Conservation (phyloP, 1,284 basidiomycete species). For the Rhodotorula glutinis region DNA sequence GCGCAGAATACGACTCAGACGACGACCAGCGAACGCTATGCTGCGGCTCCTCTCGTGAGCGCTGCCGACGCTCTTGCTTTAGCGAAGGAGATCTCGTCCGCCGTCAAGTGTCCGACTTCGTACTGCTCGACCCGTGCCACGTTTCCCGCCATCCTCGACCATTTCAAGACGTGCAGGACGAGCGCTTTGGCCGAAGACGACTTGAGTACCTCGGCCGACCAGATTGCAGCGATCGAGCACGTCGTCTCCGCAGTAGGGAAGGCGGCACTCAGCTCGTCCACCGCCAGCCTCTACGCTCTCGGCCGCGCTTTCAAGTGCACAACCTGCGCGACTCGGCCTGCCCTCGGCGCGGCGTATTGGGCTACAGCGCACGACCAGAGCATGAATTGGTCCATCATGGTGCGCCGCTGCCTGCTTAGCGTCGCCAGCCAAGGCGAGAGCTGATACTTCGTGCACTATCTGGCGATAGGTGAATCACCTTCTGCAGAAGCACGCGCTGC, state of each 20-base stretch:
- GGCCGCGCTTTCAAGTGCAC: conserved; percentile 18
- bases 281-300: conserved; percentile 13
- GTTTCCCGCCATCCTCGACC: conserved; percentile 27
- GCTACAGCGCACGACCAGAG: neutral
- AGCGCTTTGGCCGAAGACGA: neutral
- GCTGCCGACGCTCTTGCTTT: neutral
- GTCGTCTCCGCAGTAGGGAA: conserved; percentile 6
- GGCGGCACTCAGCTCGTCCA: neutral
- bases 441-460: no score
- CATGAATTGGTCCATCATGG: neutral
- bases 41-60: neutral
- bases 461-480: conserved; percentile 5
- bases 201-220: neutral
- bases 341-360: conserved; percentile 11
- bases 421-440: no score
- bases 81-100: neutral
- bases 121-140: neutral
- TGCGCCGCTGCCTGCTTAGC: no score
- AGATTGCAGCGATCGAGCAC: conserved; percentile 6
- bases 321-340: neutral
- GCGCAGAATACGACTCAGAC: neutral
- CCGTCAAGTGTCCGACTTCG: conserved; percentile 1
- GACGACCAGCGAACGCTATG: neutral
- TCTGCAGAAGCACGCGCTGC: neutral
- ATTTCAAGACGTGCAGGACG: conserved; percentile 8